Evolutionary conservation across 2,329 filamentous ascomycete genomes (phyloP), one percentile per base, ranked within the genome.

Genomic region (Alternaria solani): DNA sequence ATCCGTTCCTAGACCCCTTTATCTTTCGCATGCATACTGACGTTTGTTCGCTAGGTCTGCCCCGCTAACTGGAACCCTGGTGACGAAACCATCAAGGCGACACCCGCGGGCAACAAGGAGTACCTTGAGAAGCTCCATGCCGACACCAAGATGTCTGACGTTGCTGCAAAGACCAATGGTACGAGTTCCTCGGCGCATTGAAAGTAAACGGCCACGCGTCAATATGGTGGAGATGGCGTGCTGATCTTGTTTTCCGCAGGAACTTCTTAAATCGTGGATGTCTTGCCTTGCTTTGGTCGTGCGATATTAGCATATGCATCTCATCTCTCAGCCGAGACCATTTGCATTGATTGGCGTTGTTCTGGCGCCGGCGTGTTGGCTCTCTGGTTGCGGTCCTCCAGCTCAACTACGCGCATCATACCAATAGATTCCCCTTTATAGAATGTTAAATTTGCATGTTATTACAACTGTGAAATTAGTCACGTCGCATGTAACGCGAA

Each of bases 11-110:
- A 28, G 14, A 9, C n/a, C 8, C 14, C 11, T 34, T 23, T 9
- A 20, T 32, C 5, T 57, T 32, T 5, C 20, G 32, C 28, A 42
- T 11, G 25, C n/a, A 38, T 53, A 18, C 59, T 62, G 25, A 64
- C 49, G 23, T 34, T 6, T 38, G 18, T 36, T 7, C 14, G 20
- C 12, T 42, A 71, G 69, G 77, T 80, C 36, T 81, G 78, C 71
- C 79, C 79, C 25, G 78, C 77, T 25, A 80, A 80, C 72, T 81
- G 79, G 79, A 79, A 76, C 66, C 77, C 78, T 7, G 77, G 78
- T 42, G 71, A 75, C 42, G 74, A 75, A 41, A 76, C 74, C 52
- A 80, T 80, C 74, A 79, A 80, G 65, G 78, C 77, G 28, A 79
- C 76, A 8, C 76, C 77, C 30, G 73, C 73, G 55, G 78, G 78